Percentiles rank a stretch among this genome's conserved stretches.
phyloP scores from a whole-genome alignment of 179 eudicot species.

The Sideroxylon spinosum region DNA sequence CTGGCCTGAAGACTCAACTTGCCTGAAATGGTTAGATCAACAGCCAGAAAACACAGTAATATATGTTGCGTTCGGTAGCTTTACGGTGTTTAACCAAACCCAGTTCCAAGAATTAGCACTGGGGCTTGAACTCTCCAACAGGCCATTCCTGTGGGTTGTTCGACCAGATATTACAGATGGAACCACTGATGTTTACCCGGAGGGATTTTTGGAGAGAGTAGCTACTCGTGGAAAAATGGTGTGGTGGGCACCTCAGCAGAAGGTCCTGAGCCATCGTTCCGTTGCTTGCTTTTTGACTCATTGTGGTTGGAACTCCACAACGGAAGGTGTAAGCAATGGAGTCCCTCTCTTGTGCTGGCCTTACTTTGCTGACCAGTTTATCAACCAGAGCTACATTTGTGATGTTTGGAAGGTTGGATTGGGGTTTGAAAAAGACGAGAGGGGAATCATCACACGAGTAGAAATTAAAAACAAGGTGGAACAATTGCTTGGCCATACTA shows the following conservation, averaged over 20 bases:
- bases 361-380: conserved; percentile 21
- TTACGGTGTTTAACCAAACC: conserved; percentile 10
- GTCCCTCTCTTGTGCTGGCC: conserved; percentile 29
- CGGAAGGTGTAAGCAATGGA: conserved; percentile 22
- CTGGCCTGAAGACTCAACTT: conserved; percentile 21
- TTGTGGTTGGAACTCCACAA: conserved; percentile 24
- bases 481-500: not conserved
- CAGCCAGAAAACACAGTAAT: conserved; percentile 18
- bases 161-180: conserved; percentile 18
- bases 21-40: conserved; percentile 24
- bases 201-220: conserved; percentile 19
- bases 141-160: conserved; percentile 27
- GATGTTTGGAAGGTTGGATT: conserved; percentile 24
- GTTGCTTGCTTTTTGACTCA: conserved; percentile 23
- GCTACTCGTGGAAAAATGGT: conserved; percentile 13
- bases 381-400: conserved; percentile 20
- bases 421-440: conserved; percentile 17
- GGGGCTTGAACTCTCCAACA: conserved; percentile 19
- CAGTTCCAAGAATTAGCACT: conserved; percentile 19
- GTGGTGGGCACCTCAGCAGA: conserved; percentile 25
- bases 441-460: conserved; percentile 6
- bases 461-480: conserved; percentile 21
- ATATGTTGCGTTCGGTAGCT: conserved; percentile 24
- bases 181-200: conserved; percentile 14
- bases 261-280: conserved; percentile 19